phyloP scores from a whole-genome alignment of 2,329 filamentous ascomycete species.

The Phaeomoniella chlamydospora region DNA sequence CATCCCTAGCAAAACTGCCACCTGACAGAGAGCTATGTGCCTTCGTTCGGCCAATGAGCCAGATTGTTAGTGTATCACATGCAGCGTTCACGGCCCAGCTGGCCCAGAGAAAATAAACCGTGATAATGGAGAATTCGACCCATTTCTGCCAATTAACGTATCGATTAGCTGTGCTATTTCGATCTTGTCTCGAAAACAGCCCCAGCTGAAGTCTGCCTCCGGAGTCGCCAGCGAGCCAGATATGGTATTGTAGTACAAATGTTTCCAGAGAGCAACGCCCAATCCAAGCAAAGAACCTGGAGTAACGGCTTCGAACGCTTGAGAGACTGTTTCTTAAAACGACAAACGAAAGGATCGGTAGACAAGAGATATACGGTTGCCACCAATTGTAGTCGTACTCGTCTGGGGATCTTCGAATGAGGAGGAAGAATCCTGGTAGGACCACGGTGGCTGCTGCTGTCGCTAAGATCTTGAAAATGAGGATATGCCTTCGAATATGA shows the following conservation, averaged over 20 bases:
- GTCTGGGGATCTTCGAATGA: conserved; percentile 15
- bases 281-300: conserved; percentile 35
- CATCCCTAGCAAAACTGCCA: conserved; percentile 5
- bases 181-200: conserved; percentile 9
- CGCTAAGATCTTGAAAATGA: conserved; percentile 6
- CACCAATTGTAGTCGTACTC: conserved; percentile 32
- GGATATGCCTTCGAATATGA: not conserved
- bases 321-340: conserved; percentile 35
- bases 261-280: conserved; percentile 45
- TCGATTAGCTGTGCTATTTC: conserved; percentile 6
- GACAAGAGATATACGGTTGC: conserved; percentile 38
- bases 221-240: conserved; percentile 46
- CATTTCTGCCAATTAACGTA: conserved; percentile 7
- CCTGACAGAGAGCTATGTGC: conserved; percentile 1
- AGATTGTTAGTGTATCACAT: conserved; percentile 21
- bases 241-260: conserved; percentile 46
- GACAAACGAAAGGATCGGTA: conserved; percentile 39
- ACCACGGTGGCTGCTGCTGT: conserved; percentile 11
- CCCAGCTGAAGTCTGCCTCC: conserved; percentile 32
- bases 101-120: conserved; percentile 26
- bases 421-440: conserved; percentile 19
- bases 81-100: conserved; percentile 22
- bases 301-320: conserved; percentile 27
- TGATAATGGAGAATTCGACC: conserved; percentile 23
- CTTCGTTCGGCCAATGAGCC: conserved; percentile 17